phyloP scores from a whole-genome alignment of 2,329 filamentous ascomycete genomes.

The Hypoxylon sp. region DNA sequence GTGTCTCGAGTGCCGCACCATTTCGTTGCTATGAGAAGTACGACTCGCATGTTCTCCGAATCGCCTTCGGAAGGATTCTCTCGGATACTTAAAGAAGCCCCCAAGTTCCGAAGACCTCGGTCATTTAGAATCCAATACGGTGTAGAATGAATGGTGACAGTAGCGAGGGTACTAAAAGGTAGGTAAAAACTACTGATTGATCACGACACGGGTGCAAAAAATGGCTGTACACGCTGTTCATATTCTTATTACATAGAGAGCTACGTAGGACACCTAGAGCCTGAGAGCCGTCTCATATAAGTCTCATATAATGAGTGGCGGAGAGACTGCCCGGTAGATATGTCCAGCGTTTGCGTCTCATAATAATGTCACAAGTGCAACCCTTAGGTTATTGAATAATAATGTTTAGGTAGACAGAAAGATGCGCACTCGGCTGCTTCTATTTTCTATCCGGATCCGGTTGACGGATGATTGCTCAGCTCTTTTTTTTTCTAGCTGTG shows the following conservation, averaged over 20 bases:
- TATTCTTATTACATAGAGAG: background rate
- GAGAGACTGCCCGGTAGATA: no score
- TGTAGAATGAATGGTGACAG: background rate
- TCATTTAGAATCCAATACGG: background rate
- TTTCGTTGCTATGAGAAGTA: background rate
- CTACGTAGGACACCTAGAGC: no score
- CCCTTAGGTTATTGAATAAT: background rate
- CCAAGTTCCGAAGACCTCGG: background rate
- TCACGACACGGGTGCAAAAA: background rate
- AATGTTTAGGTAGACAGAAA: conserved; percentile 30
- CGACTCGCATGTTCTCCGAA: background rate
- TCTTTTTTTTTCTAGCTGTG: conserved; percentile 48
- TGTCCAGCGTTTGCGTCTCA: background rate
- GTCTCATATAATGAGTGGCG: background rate
- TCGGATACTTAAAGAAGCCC: background rate
- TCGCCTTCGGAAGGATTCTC: background rate
- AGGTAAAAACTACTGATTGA: background rate
- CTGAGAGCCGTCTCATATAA: background rate
- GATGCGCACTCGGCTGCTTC: conserved; percentile 40
- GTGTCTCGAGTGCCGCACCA: background rate
- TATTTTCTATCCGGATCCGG: conserved; percentile 52
- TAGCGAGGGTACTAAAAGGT: background rate
- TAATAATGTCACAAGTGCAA: background rate
- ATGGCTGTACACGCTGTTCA: background rate
- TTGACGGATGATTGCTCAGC: conserved; percentile 51